These are phyloP conservation scores for Candida labiduridarum DNA, from an alignment of 1,139 yeast species.

Conservation along the genomic window DNA sequence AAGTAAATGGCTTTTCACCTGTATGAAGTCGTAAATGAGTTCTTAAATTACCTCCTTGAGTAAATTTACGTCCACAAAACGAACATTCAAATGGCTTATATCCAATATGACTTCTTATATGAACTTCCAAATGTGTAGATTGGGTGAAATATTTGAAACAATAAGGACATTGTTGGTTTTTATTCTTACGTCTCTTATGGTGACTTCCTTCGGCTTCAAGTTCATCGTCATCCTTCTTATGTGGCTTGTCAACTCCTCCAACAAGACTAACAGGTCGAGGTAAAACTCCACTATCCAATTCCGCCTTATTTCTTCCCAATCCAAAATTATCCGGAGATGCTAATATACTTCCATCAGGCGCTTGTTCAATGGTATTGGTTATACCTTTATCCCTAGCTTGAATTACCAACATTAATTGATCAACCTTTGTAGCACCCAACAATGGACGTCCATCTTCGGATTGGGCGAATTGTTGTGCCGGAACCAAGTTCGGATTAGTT, in stretches of 20 bases:
- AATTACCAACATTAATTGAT: conserved; percentile 84
- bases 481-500: conserved; percentile 28
- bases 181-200: conserved; percentile 38
- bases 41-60: conserved; percentile 90
- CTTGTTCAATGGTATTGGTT: conserved; percentile 59
- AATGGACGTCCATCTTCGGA: conserved; percentile 66
- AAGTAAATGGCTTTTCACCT: conserved; percentile 85
- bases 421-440: conserved; percentile 85
- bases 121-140: conserved; percentile 77
- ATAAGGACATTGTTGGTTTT: conserved; percentile 67
- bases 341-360: conserved; percentile 60
- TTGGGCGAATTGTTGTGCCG: conserved; percentile 49
- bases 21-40: conserved; percentile 89
- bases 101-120: conserved; percentile 76
- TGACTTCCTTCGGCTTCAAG: conserved; percentile 19
- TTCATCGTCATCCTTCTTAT: conserved; percentile 25
- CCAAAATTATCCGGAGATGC: conserved; percentile 60
- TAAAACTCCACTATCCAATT: conserved; percentile 33
- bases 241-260: conserved; percentile 80
- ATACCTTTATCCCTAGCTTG: conserved; percentile 84
- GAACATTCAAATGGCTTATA: conserved; percentile 78
- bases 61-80: conserved; percentile 78
- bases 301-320: conserved; percentile 31
- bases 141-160: conserved; percentile 74
- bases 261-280: conserved; percentile 71